Conservation (phyloP, 2,329 filamentous ascomycete species). For the Aureobasidium zeae region DNA sequence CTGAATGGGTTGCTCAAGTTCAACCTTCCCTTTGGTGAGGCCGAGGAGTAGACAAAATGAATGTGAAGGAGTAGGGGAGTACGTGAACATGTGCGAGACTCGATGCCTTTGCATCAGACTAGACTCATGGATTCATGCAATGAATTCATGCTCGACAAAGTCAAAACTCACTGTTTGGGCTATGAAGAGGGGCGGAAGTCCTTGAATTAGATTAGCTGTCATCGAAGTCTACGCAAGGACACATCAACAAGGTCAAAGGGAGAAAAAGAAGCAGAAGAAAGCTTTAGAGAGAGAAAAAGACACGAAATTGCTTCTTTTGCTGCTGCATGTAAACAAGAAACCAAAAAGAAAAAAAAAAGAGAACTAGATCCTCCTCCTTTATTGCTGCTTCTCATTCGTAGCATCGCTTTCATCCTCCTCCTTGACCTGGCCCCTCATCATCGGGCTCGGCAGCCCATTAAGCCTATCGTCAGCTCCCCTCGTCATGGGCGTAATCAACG, state of each 20-base stretch:
- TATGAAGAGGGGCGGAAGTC: too few species aligned
- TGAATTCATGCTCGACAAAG: too few species aligned
- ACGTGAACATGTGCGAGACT: background rate
- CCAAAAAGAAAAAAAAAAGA: too few species aligned
- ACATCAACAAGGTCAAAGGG: background rate
- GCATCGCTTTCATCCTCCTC: slow-evolving; percentile 11
- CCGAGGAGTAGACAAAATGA: too few species aligned
- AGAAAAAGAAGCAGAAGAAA: background rate
- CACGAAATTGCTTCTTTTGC: too few species aligned
- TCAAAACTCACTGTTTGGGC: too few species aligned
- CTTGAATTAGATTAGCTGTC: too few species aligned
- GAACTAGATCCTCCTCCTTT: too few species aligned
- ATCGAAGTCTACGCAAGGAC: background rate
- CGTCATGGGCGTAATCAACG: slow-evolving; percentile 6
- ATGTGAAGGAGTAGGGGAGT: background rate
- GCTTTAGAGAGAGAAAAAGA: background rate
- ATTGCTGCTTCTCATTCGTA: slow-evolving; percentile 8
- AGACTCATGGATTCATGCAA: background rate
- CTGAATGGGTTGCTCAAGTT: slow-evolving; percentile 92
- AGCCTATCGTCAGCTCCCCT: background rate
- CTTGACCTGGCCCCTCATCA: slow-evolving; percentile 11
- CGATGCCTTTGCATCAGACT: background rate
- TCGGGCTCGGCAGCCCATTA: background rate
- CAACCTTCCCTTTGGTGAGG: slow-evolving; percentile 88
- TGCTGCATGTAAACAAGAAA: too few species aligned